Base-by-base conservation (phyloP, 192 early-diverging fungal species). In the Globomyces pollinis-pini region DNA sequence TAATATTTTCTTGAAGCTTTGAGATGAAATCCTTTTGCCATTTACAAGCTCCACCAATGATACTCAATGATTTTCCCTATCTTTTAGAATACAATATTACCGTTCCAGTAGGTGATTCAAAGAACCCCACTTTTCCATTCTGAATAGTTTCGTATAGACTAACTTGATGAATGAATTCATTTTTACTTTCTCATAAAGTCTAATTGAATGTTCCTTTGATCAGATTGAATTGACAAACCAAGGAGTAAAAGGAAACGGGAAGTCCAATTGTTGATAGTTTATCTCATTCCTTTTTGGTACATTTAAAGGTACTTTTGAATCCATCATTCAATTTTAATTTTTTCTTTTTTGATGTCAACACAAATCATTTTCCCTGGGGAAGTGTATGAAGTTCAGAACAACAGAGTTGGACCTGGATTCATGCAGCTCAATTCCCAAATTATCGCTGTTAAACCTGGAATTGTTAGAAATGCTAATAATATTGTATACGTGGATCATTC, bases 21-120 rank as follows among this genome's bases (percentile, higher is more conserved):
- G 35, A 30, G n/a, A 50, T 16, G 30, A 67, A 31, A 59, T 88
- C 86, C 16, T 67, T 63, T 15, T 93, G 76, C 94, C 94, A 96
- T 29, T 74, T 82, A 15, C 94, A 60, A 1, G 89, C 75, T 0
- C 90, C 89, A 71, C 90, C 93, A 29, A 94, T 85, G 28, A 96
- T 72, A 51, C 84, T 86, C 4, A 96, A 77, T 26, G 89, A 89
- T 70, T 96, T 96, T 29, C 94, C 86, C n/a, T n/a, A n/a, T n/a
- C n/a, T n/a, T n/a, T n/a, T n/a, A n/a, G n/a, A n/a, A n/a, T n/a
- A n/a, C n/a, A n/a, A n/a, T n/a, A n/a, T n/a, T n/a, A n/a, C n/a
- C 0, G 93, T 96, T 1, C 93, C 93, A 7, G 93, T 96, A 12
- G 93, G 93, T 24, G 85, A 87, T 66, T 96, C 93, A 57, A 96